Percentiles rank a stretch among this genome's conserved stretches.
phyloP scores from a whole-genome alignment of 257 asterid genomes.

The Ballota nigra region DNA sequence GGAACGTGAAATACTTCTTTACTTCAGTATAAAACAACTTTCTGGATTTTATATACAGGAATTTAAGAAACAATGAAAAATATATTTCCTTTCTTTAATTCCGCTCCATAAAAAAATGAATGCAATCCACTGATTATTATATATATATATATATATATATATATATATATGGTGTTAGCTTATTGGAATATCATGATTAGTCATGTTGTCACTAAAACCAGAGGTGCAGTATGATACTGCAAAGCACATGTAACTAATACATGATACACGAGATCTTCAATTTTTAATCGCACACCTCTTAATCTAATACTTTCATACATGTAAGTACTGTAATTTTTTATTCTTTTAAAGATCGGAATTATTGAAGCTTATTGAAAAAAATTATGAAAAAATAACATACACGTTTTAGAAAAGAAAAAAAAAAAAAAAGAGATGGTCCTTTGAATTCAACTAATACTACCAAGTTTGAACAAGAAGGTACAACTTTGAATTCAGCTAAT shows the following conservation, averaged over 20 bases:
- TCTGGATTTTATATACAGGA: background rate
- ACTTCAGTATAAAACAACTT: background rate
- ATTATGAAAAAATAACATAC: too few species aligned
- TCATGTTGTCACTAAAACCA: slow-evolving; percentile 28
- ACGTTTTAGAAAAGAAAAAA: too few species aligned
- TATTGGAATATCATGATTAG: slow-evolving; percentile 19
- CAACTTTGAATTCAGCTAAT: slow-evolving; percentile 18
- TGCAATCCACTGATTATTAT: background rate
- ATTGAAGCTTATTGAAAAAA: too few species aligned
- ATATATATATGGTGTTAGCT: slow-evolving; percentile 8
- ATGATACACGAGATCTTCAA: background rate
- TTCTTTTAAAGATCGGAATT: too few species aligned
- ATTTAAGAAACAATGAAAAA: too few species aligned
- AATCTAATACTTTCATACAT: too few species aligned
- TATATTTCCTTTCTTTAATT: too few species aligned
- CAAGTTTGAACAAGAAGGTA: slow-evolving; percentile 19
- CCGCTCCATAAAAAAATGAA: background rate
- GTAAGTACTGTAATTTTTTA: too few species aligned
- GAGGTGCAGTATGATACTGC: slow-evolving; percentile 30
- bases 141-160: too few species aligned
- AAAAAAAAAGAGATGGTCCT: too few species aligned
- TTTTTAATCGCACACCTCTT: too few species aligned
- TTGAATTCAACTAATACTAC: slow-evolving; percentile 25
- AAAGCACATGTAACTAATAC: slow-evolving; percentile 17
- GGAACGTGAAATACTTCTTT: background rate